Evolutionary conservation across 257 asterid genomes (phyloP).

Genomic region (Haberlea rhodopensis): DNA sequence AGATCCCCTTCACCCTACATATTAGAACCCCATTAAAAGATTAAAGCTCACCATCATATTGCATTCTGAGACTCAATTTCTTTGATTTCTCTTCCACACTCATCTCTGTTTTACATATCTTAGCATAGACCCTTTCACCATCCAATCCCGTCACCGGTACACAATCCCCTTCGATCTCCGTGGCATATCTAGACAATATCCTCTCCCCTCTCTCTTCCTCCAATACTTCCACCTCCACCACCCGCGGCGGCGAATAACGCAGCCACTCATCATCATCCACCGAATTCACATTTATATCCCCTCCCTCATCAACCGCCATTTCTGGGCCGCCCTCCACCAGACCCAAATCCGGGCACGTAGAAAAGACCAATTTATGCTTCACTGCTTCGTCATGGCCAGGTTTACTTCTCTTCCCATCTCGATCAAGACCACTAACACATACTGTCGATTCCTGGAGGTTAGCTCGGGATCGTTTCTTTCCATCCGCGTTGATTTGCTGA

Average conservation of each 20-base stretch:
- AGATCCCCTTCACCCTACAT: not conserved
- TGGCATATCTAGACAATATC: slow-evolving; percentile 62
- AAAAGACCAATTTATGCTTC: slow-evolving; percentile 18
- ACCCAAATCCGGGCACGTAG: slow-evolving; percentile 16
- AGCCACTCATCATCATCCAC: slow-evolving; percentile 53
- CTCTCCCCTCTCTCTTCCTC: slow-evolving; percentile 48
- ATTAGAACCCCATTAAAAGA: not conserved
- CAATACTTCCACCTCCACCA: slow-evolving; percentile 34
- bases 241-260: slow-evolving; percentile 47
- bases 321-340: slow-evolving; percentile 6
- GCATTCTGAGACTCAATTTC: slow-evolving; percentile 39
- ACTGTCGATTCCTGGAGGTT: slow-evolving; percentile 27
- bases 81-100: slow-evolving; percentile 43
- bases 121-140: slow-evolving; percentile 92
- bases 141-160: slow-evolving; percentile 88
- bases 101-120: slow-evolving; percentile 46
- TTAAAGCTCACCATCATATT: slow-evolving; percentile 42
- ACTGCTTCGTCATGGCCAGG: slow-evolving; percentile 27
- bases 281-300: slow-evolving; percentile 20
- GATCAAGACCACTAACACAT: slow-evolving; percentile 6
- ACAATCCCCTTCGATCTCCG: slow-evolving; percentile 84
- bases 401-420: slow-evolving; percentile 33
- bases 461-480: slow-evolving; percentile 54
- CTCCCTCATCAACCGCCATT: slow-evolving; percentile 25
- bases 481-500: slow-evolving; percentile 25